Percentiles rank a stretch among this genome's conserved stretches.
These are phyloP conservation scores for Pichia cabralensis DNA, from an alignment of 805 yeast genomes.

Conservation along the genomic window DNA sequence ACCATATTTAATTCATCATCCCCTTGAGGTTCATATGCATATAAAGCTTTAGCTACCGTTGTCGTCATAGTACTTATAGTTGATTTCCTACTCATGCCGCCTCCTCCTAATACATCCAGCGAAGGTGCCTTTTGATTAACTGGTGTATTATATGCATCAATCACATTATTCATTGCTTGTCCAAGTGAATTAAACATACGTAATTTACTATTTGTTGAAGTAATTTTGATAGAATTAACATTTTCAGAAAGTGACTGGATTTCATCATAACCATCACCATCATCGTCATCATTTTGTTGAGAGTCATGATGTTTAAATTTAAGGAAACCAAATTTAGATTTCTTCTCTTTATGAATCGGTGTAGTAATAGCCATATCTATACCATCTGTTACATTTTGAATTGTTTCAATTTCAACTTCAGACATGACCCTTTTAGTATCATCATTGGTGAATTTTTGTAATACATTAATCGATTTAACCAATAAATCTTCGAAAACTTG, in stretches of 20 bases:
- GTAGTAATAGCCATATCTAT: slow-evolving; percentile 54
- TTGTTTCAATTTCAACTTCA: slow-evolving; percentile 85
- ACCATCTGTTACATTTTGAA: slow-evolving; percentile 75
- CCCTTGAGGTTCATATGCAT: slow-evolving; percentile 57
- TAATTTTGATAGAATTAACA: slow-evolving; percentile 18
- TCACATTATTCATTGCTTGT: slow-evolving; percentile 6
- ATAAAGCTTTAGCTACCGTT: slow-evolving; percentile 38
- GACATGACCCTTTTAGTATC: slow-evolving; percentile 66
- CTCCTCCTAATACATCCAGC: too few species aligned
- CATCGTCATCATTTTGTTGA: slow-evolving; percentile 11
- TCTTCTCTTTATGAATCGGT: slow-evolving; percentile 44
- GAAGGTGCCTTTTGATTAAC: too few species aligned
- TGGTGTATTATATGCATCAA: slow-evolving; percentile 11
- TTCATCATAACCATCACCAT: slow-evolving; percentile 17
- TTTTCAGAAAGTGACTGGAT: slow-evolving; percentile 21
- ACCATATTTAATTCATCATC: slow-evolving; percentile 60
- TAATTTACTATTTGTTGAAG: slow-evolving; percentile 13
- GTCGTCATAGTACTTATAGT: not conserved
- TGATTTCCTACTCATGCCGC: not conserved
- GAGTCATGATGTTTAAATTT: slow-evolving; percentile 12
- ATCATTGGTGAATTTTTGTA: slow-evolving; percentile 56
- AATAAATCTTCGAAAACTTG: slow-evolving; percentile 42
- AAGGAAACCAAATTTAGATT: slow-evolving; percentile 39
- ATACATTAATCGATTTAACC: slow-evolving; percentile 37
- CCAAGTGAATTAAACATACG: slow-evolving; percentile 22